Evolutionary conservation across 202 grass and related monocot species (phyloP), one percentile per base, ranked within the genome.

Genomic region (Schoenoplectus triqueter): DNA sequence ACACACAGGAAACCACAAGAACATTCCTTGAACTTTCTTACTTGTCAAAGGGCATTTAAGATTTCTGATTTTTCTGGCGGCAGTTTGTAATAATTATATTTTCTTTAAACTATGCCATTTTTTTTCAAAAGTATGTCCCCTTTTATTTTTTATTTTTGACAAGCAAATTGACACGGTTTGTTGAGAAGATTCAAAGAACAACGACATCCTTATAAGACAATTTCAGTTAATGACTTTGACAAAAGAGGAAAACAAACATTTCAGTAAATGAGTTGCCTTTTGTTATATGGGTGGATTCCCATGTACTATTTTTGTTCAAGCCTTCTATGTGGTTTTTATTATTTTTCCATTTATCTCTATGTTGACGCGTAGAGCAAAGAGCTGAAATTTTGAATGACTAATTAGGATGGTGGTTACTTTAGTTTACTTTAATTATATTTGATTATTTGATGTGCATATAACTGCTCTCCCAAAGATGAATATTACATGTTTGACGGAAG

Each of bases 221-320:
- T 55, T 49, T 55, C 51, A 76, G 73, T 76, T 76, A 76, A 18
- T 76, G 52, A 59, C 52, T 79, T 31, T 61, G 55, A 79, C 31
- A 79, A 18, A 79, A 79, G 7, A 79, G 42, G 54, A 78, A 78
- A 41, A 31, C 10, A 13, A 15, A n/a, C 31, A 9, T 11, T 79
- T 44, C 3, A 57, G 75, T 60, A 55, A 79, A 79, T 79, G 6
- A 45, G 6, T 79, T 79, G 3, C 15, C 14, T 78, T 79, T 61
- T 18, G 39, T 60, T 60, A 79, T 45, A 60, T 45, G 31, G 7
- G 54, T 61, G 5, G 31, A 78, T 60, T 78, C 39, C 31, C 21
- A 60, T 61, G 42, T 78, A 18, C 75, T 78, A 60, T 78, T 78
- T 78, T 40, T 78, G 75, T 78, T 78, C 55, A 42, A 44, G 75